Evolutionary conservation across 2,329 filamentous ascomycete genomes (phyloP).

Genomic region (Fusarium graminum): DNA sequence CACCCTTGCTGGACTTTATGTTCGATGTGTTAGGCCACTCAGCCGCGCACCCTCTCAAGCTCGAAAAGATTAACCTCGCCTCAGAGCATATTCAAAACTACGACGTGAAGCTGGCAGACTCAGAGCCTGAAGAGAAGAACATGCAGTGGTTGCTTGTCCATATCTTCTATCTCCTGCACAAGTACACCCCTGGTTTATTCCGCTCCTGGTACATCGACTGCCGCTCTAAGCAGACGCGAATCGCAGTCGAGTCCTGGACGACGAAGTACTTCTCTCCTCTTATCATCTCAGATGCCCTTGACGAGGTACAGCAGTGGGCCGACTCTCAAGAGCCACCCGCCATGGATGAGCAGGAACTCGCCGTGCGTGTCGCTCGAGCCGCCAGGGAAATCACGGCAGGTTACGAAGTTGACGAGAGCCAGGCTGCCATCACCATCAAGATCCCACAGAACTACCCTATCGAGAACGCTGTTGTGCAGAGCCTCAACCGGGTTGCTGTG

Average conservation of each 20-base stretch:
- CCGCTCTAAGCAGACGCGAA: slow-evolving; percentile 82
- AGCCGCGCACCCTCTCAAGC: slow-evolving; percentile 77
- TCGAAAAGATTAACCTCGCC: slow-evolving; percentile 75
- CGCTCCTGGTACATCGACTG: slow-evolving; percentile 88
- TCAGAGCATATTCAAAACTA: slow-evolving; percentile 68
- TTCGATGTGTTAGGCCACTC: slow-evolving; percentile 89
- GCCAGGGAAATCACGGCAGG: slow-evolving; percentile 83
- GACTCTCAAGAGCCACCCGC: slow-evolving; percentile 62
- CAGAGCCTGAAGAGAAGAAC: slow-evolving; percentile 76
- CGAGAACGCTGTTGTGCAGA: slow-evolving; percentile 79
- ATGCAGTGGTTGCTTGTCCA: slow-evolving; percentile 88
- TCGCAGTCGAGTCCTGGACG: slow-evolving; percentile 86
- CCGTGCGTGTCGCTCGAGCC: slow-evolving; percentile 77
- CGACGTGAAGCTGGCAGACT: slow-evolving; percentile 64
- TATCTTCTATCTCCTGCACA: slow-evolving; percentile 85
- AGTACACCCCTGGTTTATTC: slow-evolving; percentile 81
- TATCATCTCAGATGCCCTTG: slow-evolving; percentile 74
- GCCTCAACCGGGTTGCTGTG: slow-evolving; percentile 86
- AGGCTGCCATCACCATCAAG: slow-evolving; percentile 83
- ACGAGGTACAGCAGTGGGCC: slow-evolving; percentile 77
- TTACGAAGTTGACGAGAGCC: slow-evolving; percentile 89
- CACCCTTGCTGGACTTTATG: slow-evolving; percentile 79
- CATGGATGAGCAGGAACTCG: slow-evolving; percentile 67
- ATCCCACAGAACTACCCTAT: slow-evolving; percentile 88
- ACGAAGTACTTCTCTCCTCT: slow-evolving; percentile 83